These are phyloP conservation scores for Talaromyces sp. DNA, from an alignment of 2,329 filamentous ascomycete species.

Conservation along the genomic window DNA sequence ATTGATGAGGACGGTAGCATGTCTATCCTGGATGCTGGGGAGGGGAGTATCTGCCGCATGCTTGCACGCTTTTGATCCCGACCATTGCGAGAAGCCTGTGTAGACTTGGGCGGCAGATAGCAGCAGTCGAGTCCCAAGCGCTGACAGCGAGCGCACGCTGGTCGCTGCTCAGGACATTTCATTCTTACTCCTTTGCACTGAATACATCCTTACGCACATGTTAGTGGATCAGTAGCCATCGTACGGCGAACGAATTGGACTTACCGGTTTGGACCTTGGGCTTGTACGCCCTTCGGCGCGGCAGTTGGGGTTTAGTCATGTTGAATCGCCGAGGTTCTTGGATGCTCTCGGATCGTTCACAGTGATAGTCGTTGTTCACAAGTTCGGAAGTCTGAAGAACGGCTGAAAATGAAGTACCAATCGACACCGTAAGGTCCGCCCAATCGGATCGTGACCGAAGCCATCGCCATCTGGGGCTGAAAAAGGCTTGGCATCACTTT, in stretches of 20 bases:
- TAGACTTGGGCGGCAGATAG: background rate
- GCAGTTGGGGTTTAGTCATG: background rate
- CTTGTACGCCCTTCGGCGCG: background rate
- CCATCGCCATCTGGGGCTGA: background rate
- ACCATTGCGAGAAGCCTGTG: background rate
- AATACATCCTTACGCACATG: background rate
- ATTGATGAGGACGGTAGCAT: background rate
- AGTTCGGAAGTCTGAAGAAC: background rate
- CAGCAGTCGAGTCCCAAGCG: background rate
- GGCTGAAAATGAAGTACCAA: background rate
- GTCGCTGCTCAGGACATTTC: slow-evolving; percentile 7
- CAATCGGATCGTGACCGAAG: background rate
- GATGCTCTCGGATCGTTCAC: background rate
- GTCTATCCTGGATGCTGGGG: background rate
- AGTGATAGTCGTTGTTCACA: background rate
- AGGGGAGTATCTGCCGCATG: background rate
- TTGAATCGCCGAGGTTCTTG: background rate
- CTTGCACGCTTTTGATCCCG: background rate
- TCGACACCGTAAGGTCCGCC: background rate
- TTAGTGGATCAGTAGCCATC: background rate
- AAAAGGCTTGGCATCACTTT: background rate
- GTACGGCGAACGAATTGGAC: background rate
- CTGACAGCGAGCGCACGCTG: slow-evolving; percentile 4
- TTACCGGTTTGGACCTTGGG: slow-evolving; percentile 1
- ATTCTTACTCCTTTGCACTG: slow-evolving; percentile 3